Evolutionary conservation across 2,329 filamentous ascomycete genomes (phyloP).

Genomic region (Sporothrix humicola): DNA sequence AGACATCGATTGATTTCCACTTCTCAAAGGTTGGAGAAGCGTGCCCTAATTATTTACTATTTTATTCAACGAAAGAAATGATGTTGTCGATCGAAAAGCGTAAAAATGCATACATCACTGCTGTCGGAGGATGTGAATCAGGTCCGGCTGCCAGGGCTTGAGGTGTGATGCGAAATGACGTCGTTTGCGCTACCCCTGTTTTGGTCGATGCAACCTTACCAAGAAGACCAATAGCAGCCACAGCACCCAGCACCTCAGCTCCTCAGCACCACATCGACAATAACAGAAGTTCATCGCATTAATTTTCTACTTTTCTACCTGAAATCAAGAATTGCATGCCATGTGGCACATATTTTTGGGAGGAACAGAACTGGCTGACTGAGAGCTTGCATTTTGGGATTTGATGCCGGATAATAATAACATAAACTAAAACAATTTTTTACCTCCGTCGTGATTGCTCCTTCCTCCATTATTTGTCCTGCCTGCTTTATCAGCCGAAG

Average conservation of each 20-base stretch:
- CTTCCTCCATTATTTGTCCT: too few species aligned
- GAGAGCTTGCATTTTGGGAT: neutral
- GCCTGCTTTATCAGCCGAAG: too few species aligned
- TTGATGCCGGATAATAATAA: neutral
- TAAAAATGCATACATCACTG: neutral
- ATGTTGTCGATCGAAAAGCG: too few species aligned
- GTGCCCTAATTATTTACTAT: too few species aligned
- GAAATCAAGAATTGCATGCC: neutral
- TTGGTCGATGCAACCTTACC: neutral
- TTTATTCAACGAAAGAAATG: too few species aligned
- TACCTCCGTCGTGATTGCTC: too few species aligned
- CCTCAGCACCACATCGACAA: neutral
- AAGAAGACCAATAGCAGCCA: neutral
- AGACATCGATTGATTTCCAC: too few species aligned
- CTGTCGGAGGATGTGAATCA: neutral
- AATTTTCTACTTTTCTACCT: neutral
- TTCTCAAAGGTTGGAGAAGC: too few species aligned
- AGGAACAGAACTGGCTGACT: neutral
- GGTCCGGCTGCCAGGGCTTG: neutral
- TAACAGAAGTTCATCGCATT: neutral
- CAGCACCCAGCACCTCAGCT: neutral
- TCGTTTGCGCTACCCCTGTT: constrained; percentile 11
- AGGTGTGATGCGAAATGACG: constrained; percentile 15
- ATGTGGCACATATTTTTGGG: neutral
- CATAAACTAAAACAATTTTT: neutral